Percentiles rank a stretch among this genome's conserved stretches.
Evolutionary conservation across 1,284 basidiomycete species (phyloP).

Genomic region (Cutaneotrichosporon spelunceum): DNA sequence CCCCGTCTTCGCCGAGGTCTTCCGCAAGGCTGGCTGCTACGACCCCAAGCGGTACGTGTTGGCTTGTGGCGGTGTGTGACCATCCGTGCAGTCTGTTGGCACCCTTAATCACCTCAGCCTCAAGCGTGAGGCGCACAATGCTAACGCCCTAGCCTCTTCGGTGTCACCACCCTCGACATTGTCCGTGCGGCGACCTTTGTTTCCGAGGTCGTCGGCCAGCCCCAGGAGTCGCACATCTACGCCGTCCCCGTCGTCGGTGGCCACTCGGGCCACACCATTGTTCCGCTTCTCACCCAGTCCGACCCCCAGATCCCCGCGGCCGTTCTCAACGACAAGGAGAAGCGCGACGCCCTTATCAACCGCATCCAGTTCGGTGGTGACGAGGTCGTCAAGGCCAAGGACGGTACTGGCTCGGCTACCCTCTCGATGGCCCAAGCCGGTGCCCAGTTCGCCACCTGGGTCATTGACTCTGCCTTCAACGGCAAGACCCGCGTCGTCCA

Average conservation of each 20-base stretch:
- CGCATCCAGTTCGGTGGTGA: slow-evolving; percentile 91
- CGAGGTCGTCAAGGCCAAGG: slow-evolving; percentile 60
- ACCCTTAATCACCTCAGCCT: background rate
- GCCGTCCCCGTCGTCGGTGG: slow-evolving; percentile 88
- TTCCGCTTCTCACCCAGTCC: slow-evolving; percentile 87
- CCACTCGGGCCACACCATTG: slow-evolving; percentile 93
- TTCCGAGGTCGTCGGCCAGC: slow-evolving; percentile 65
- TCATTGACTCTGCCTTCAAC: slow-evolving; percentile 73
- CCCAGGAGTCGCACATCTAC: slow-evolving; percentile 61
- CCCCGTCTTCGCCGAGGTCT: slow-evolving; percentile 89
- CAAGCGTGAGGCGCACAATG: background rate
- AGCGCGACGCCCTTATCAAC: slow-evolving; percentile 67
- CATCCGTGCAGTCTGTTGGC: background rate
- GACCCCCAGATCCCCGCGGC: slow-evolving; percentile 46
- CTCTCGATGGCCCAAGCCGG: slow-evolving; percentile 93
- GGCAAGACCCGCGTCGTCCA: slow-evolving; percentile 84
- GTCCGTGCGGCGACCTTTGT: slow-evolving; percentile 94
- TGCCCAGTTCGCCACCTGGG: slow-evolving; percentile 78
- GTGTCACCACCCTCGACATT: slow-evolving; percentile 96
- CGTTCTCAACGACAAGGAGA: slow-evolving; percentile 58
- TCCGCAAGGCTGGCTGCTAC: slow-evolving; percentile 91
- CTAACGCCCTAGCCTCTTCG: slow-evolving; percentile 53
- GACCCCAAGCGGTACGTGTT: slow-evolving; percentile 64
- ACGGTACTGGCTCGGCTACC: slow-evolving; percentile 83
- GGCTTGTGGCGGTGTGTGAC: background rate